Base-by-base conservation (phyloP, 139 green algal species). In the Limnomonas spitsbergensis region DNA sequence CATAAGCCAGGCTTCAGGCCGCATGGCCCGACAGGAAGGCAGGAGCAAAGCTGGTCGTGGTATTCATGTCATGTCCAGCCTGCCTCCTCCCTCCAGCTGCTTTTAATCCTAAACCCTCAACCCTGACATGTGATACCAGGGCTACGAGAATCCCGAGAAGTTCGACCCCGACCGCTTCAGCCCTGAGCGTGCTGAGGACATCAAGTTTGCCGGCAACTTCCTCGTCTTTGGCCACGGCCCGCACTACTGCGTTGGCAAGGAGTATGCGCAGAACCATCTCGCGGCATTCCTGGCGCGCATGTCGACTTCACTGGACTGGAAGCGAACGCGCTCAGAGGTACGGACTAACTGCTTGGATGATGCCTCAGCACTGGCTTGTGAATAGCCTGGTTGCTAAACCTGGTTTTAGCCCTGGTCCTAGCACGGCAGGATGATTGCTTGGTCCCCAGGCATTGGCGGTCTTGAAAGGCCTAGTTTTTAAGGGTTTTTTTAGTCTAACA, bases 81-180 rank as follows among this genome's bases (percentile, higher is more conserved):
- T n/a, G 47, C 47, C 47, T 61, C 14, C 47, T 61, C 47, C 14
- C 24, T 61, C n/a, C n/a, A n/a, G n/a, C n/a, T n/a, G n/a, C n/a
- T n/a, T n/a, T n/a, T n/a, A n/a, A n/a, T n/a, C n/a, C 47, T n/a
- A 14, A n/a, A 61, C 47, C n/a, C n/a, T n/a, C n/a, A n/a, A n/a
- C n/a, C n/a, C n/a, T n/a, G n/a, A n/a, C n/a, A n/a, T n/a, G n/a
- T n/a, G n/a, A 29, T 29, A 61, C 67, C 86, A 93, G 89, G 92
- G 90, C 40, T 96, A 91, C 80, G 80, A 82, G n/a, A 70, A 96
- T 9, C 66, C 85, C 24, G 56, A 90, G 6, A 82, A 73, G 29
- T 96, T 96, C 82, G 92, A 96, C 87, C 92, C 92, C 1, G 92
- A 96, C 75, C 83, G 92, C 66, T 95, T 96, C 75, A 78, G 85